Conservation (phyloP, 352 stramenopile species). For the Phytophthora melonis region DNA sequence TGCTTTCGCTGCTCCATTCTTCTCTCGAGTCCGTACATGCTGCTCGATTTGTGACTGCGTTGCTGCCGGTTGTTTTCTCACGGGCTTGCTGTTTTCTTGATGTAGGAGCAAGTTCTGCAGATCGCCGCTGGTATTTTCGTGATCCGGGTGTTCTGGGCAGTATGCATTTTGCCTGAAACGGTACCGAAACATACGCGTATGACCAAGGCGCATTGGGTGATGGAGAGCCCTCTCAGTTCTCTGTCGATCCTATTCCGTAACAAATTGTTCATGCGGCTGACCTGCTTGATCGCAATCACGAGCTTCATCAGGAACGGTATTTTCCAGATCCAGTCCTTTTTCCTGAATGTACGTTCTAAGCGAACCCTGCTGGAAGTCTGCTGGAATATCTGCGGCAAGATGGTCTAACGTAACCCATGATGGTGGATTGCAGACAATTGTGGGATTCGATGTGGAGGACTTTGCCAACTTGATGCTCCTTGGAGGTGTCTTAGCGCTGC, state of each 20-base stretch:
- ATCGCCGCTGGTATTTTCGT: constrained; percentile 62
- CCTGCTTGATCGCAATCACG: constrained; percentile 70
- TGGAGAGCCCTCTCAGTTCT: constrained; percentile 66
- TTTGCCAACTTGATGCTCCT: constrained; percentile 71
- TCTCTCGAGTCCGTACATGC: no score
- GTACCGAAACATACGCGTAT: constrained; percentile 41
- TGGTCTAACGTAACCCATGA: constrained; percentile 5
- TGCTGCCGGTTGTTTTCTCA: background rate
- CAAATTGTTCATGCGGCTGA: constrained; percentile 70
- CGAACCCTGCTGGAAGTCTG: no score
- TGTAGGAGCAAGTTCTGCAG: constrained; percentile 58
- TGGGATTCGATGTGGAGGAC: constrained; percentile 79
- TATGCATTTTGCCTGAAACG: constrained; percentile 70
- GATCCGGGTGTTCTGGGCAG: constrained; percentile 56
- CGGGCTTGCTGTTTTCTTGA: background rate
- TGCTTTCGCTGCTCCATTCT: no score
- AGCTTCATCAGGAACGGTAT: constrained; percentile 68
- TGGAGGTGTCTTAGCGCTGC: constrained; percentile 59
- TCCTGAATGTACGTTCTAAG: constrained; percentile 63
- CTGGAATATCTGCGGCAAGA: background rate
- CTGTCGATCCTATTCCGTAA: constrained; percentile 79
- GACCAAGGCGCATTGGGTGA: constrained; percentile 38
- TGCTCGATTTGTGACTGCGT: no score
- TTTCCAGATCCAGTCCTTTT: constrained; percentile 79
- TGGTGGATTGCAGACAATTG: constrained; percentile 50